phyloP scores from a whole-genome alignment of 2,329 filamentous ascomycete species.

The Curvularia eragrostidis region DNA sequence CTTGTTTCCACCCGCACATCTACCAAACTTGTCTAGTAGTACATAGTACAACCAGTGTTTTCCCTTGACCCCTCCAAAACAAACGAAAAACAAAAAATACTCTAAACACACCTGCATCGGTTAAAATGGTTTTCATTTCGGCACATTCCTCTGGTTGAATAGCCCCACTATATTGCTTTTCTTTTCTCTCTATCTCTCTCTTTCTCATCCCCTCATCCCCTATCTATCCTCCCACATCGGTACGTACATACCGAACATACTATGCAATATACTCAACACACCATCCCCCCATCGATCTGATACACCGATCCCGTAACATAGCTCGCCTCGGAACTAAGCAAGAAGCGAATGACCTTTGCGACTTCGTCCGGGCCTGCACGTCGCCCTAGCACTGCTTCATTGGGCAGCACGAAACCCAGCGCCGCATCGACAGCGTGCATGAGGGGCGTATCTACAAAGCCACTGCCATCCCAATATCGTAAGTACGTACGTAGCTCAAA shows the following conservation, averaged over 20 bases:
- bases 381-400: conserved; percentile 21
- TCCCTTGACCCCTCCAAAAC: neutral
- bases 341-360: conserved; percentile 24
- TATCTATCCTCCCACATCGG: no score
- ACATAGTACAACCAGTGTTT: neutral
- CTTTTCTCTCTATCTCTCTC: neutral
- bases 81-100: neutral
- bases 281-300: conserved; percentile 26
- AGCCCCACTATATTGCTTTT: neutral
- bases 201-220: no score
- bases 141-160: neutral
- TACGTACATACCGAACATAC: no score
- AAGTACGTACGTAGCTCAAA: no score
- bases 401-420: conserved; percentile 11
- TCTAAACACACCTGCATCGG: neutral
- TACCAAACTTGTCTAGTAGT: neutral
- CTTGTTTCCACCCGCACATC: neutral
- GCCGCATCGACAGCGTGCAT: conserved; percentile 10
- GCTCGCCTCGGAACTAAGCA: conserved; percentile 28
- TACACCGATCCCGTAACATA: conserved; percentile 26
- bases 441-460: conserved; percentile 27
- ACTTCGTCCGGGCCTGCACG: conserved; percentile 22
- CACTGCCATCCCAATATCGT: conserved; percentile 9
- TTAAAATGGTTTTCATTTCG: neutral
- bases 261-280: conserved; percentile 16